Evolutionary conservation across 208 protist species (phyloP), one percentile per base, ranked within the genome.

Genomic region (Acanthamoeba divionensis): DNA sequence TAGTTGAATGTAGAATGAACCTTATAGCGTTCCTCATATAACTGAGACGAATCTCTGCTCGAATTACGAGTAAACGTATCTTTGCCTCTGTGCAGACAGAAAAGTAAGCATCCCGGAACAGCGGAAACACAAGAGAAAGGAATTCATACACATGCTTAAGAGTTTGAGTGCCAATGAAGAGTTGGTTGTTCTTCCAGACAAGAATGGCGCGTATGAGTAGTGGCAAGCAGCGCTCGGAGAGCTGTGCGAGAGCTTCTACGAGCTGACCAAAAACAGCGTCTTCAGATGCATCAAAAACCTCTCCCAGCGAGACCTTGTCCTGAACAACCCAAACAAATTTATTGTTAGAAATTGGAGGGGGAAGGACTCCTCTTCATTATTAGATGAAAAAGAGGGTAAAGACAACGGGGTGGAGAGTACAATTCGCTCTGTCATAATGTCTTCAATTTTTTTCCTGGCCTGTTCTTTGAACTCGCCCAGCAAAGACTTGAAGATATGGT

Each of bases 161-260:
- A n/a, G 73, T 83, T 13, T 62, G 48, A 38, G 44, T 77, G 36
- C 29, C 73, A 18, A 83, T 29, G 33, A 83, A 55, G 13, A 65
- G 73, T 38, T 83, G 73, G 18, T 55, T 63, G 29, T 45, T 65
- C 50, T 62, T 83, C 73, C 73, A 83, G 48, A 65, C 63, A 31
- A 83, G 36, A n/a, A 83, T 45, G 5, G 73, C 73, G 3, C 73
- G 73, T 24, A 83, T 83, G 73, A 83, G 73, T 26, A 83, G 41
- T n/a, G 73, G 73, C 47, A 83, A 45, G 41, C 50, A 62, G 47
- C 47, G 57, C 24, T 62, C 50, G 8, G 73, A 83, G 7, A 83
- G 29, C 73, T 83, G 48, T 18, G 50, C 47, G 50, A 83, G 50
- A 29, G 73, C 44, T 38, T 83, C 48, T 8, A 83, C 73, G 44